A percentile compares a stretch with the other conserved stretches of the same genome.
Evolutionary conservation across 1,284 basidiomycete genomes (phyloP).

Genomic region (Heterobasidion irregulare): DNA sequence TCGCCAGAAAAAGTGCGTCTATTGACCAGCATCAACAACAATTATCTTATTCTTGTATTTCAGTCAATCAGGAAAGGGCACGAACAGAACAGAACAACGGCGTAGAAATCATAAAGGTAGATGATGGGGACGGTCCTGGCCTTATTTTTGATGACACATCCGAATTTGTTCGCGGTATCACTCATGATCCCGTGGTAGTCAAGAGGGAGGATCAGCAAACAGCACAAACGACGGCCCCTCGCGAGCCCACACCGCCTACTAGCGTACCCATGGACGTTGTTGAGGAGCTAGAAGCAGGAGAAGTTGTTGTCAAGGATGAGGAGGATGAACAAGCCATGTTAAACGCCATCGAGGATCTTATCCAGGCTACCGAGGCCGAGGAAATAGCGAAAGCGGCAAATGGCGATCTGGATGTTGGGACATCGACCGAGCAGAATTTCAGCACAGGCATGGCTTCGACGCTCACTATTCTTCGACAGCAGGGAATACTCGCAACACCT

Average conservation of each 20-base stretch:
- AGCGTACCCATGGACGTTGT: conserved; percentile 46
- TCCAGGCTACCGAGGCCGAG: conserved; percentile 51
- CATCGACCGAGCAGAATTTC: conserved; percentile 66
- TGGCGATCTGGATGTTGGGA: conserved; percentile 40
- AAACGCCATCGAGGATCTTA: conserved; percentile 60
- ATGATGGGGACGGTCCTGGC: conserved; percentile 42
- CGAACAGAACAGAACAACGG: conserved; percentile 39
- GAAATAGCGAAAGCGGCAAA: conserved; percentile 29
- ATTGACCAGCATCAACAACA: neutral
- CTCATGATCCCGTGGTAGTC: conserved; percentile 45
- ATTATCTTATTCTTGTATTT: conserved; percentile 9
- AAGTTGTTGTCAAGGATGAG: conserved; percentile 65
- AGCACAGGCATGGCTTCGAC: conserved; percentile 83
- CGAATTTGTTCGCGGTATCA: conserved; percentile 92
- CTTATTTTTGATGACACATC: conserved; percentile 96
- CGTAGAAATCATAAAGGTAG: conserved; percentile 40
- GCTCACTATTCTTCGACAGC: conserved; percentile 81
- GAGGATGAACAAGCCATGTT: conserved; percentile 66
- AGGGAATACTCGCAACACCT: conserved; percentile 77
- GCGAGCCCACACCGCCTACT: conserved; percentile 35
- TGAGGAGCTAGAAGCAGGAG: conserved; percentile 73
- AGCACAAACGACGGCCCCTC: conserved; percentile 24
- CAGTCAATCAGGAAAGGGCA: conserved; percentile 62
- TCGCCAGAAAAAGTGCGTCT: conserved; percentile 70
- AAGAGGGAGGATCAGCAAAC: conserved; percentile 41